Percentiles rank a stretch among this genome's conserved stretches.
Conservation (phyloP, 2,329 filamentous ascomycete species). For the Stromatinia cepivora region DNA sequence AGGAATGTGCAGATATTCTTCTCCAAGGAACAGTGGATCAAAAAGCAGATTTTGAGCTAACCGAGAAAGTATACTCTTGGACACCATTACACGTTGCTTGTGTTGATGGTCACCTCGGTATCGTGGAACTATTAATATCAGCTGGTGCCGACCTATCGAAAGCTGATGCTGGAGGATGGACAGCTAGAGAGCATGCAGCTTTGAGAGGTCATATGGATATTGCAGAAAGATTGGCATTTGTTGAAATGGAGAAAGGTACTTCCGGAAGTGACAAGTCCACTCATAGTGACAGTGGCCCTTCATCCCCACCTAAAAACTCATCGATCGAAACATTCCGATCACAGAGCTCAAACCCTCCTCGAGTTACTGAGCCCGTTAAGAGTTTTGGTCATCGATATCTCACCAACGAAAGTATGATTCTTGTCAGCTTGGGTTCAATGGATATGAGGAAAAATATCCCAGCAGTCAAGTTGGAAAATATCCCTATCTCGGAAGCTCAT, state of each 20-base stretch:
- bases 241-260: constrained; percentile 33
- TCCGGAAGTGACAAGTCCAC: constrained; percentile 39
- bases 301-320: constrained; percentile 52
- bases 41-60: constrained; percentile 72
- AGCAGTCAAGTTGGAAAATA: constrained; percentile 82
- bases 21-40: constrained; percentile 69
- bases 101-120: constrained; percentile 77
- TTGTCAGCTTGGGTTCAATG: constrained; percentile 93
- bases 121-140: constrained; percentile 75
- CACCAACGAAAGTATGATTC: constrained; percentile 80
- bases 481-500: constrained; percentile 84
- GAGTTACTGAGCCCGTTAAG: constrained; percentile 77
- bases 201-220: constrained; percentile 85
- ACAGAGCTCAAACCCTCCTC: constrained; percentile 44
- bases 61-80: constrained; percentile 87
- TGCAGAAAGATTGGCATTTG: constrained; percentile 63
- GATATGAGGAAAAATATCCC: constrained; percentile 81
- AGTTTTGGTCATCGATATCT: constrained; percentile 96
- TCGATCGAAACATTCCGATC: constrained; percentile 64
- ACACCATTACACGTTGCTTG: constrained; percentile 92
- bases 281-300: constrained; percentile 25
- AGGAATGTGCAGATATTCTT: constrained; percentile 75
- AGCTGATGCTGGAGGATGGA: constrained; percentile 88
- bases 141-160: constrained; percentile 75
- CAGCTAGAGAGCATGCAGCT: constrained; percentile 87